These are phyloP conservation scores for Codiaeum variegatum DNA, from an alignment of 441 rosid species.

Conservation along the genomic window DNA sequence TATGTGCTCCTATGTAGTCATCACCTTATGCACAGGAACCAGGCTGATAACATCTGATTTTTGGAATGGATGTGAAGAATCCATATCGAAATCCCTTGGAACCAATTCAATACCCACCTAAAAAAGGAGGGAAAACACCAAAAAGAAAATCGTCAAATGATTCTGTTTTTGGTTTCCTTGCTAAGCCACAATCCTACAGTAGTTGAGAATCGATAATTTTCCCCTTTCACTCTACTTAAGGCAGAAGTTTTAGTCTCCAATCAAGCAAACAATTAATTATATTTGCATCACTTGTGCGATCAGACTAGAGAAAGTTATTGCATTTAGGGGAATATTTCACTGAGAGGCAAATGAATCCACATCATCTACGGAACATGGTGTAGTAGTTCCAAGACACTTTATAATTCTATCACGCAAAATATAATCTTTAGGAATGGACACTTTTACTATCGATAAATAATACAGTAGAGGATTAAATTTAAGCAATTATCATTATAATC, in stretches of 20 bases:
- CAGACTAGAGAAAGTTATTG: slow-evolving; percentile 7
- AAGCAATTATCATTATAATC: background rate
- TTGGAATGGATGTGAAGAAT: slow-evolving; percentile 45
- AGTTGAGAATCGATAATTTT: background rate
- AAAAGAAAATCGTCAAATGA: slow-evolving; percentile 17
- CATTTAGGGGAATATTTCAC: slow-evolving; percentile 9
- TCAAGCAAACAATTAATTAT: slow-evolving; percentile 7
- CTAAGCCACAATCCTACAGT: background rate
- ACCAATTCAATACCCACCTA: slow-evolving; percentile 71
- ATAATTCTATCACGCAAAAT: background rate
- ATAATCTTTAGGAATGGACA: background rate
- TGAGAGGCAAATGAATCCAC: background rate
- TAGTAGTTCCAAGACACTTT: slow-evolving; percentile 1
- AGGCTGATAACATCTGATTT: slow-evolving; percentile 55
- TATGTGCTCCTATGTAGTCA: slow-evolving; percentile 6
- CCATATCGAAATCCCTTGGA: slow-evolving; percentile 67
- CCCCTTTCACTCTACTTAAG: background rate
- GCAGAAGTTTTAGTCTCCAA: background rate
- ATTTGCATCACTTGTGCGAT: slow-evolving; percentile 3
- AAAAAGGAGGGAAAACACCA: slow-evolving; percentile 2
- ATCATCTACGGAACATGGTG: background rate
- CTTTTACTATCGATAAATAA: background rate
- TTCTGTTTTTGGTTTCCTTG: background rate
- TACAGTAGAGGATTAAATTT: background rate
- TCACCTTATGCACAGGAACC: slow-evolving; percentile 68